Conservation (phyloP, 495 filamentous ascomycete genomes). For the Elasticomyces elasticus region DNA sequence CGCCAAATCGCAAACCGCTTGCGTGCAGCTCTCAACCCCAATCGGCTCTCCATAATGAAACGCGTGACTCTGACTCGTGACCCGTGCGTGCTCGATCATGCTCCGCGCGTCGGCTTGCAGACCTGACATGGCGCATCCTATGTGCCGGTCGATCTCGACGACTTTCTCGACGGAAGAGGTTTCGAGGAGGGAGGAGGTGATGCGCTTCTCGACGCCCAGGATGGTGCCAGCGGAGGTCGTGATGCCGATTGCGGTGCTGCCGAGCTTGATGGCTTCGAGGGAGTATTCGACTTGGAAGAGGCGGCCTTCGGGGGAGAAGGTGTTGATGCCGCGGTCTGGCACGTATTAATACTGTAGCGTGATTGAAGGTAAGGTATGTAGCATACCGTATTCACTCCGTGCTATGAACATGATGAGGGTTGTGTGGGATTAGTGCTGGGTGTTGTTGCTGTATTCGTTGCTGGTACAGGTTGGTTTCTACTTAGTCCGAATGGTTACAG, state of each 20-base stretch:
- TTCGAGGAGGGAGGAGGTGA: conserved; percentile 92
- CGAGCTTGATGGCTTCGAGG: conserved; percentile 98
- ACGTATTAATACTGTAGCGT: background rate
- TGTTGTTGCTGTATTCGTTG: background rate
- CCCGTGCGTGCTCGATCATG: conserved; percentile 95
- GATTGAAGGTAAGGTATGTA: conserved; percentile 16
- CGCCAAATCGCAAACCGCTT: conserved; percentile 95
- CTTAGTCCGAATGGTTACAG: background rate
- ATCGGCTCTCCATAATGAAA: conserved; percentile 96
- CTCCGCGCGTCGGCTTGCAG: conserved; percentile 91
- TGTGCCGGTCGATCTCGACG: conserved; percentile 96
- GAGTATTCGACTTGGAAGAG: conserved; percentile 99
- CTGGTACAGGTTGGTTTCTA: no score
- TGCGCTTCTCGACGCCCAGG: conserved; percentile 96
- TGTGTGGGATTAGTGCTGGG: background rate
- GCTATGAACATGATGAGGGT: conserved; percentile 89
- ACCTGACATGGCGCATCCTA: conserved; percentile 96
- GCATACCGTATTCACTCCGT: conserved; percentile 96
- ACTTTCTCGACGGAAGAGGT: conserved; percentile 98
- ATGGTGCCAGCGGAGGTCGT: conserved; percentile 89
- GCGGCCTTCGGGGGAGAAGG: conserved; percentile 98
- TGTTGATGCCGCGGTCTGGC: conserved; percentile 97
- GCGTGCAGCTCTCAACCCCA: conserved; percentile 92
- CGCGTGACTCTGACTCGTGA: conserved; percentile 89
- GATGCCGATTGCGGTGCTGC: conserved; percentile 94